Conservation (phyloP, 768 basidiomycete species). For the Lactarius pseudohatsudake region DNA sequence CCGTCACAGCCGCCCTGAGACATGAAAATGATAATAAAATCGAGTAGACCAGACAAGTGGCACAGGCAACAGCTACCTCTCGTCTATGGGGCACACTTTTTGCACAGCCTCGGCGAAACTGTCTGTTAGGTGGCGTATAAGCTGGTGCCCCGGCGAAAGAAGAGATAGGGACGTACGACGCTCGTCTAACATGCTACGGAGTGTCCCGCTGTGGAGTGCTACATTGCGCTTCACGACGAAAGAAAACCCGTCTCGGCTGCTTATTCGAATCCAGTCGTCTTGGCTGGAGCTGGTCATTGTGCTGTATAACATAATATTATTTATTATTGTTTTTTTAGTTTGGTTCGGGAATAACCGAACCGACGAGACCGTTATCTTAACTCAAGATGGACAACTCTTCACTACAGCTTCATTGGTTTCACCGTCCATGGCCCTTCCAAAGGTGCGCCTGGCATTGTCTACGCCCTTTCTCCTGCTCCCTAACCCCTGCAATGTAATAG, state of each 20-base stretch:
- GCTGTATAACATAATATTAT: constrained; percentile 5
- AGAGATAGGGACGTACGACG: constrained; percentile 52
- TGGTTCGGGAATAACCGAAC: constrained; percentile 15
- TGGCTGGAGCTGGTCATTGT: constrained; percentile 19
- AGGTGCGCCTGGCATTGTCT: constrained; percentile 39
- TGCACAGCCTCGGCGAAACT: constrained; percentile 72
- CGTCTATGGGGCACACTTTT: constrained; percentile 66
- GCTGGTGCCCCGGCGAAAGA: constrained; percentile 5
- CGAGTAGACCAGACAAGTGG: neutral
- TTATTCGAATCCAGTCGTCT: constrained; percentile 72
- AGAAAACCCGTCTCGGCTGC: constrained; percentile 76
- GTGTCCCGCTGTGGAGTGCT: constrained; percentile 75
- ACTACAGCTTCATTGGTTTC: neutral
- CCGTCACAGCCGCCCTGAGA: constrained; percentile 61
- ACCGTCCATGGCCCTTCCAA: constrained; percentile 50
- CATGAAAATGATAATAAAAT: neutral
- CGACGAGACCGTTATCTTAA: constrained; percentile 6
- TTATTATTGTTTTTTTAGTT: neutral
- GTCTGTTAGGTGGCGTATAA: constrained; percentile 41
- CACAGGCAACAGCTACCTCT: constrained; percentile 50
- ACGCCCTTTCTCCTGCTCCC: neutral
- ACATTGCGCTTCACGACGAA: constrained; percentile 77
- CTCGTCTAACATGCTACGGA: constrained; percentile 72
- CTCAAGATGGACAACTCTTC: neutral
- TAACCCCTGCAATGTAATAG: constrained; percentile 35